Evolutionary conservation across 768 basidiomycete species (phyloP).

Genomic region (Auriscalpium vulgare): DNA sequence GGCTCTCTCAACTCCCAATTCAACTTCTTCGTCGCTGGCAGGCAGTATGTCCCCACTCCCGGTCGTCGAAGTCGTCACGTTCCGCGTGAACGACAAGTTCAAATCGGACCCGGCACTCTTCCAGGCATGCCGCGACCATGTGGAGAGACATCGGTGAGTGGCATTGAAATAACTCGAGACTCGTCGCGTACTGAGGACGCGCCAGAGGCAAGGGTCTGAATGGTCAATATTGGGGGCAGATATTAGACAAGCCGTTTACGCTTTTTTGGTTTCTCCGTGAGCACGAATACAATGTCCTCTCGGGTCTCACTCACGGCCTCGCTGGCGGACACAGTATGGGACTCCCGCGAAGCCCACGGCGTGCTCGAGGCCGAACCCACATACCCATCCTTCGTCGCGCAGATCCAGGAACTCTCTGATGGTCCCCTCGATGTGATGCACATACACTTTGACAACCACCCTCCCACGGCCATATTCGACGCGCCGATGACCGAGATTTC

Average conservation of each 20-base stretch:
- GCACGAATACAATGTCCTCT: neutral
- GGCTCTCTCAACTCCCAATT: too few relatives aligned
- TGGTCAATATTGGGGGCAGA: neutral
- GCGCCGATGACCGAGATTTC: neutral
- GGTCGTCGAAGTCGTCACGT: neutral
- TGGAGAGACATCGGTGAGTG: neutral
- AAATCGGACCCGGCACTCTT: neutral
- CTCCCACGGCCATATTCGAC: too few relatives aligned
- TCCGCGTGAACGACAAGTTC: neutral
- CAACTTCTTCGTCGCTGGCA: too few relatives aligned
- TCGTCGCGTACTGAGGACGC: too few relatives aligned
- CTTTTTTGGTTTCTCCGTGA: neutral
- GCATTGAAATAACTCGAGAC: neutral
- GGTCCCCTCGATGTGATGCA: neutral
- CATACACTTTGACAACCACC: neutral
- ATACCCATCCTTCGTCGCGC: neutral
- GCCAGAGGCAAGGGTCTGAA: neutral
- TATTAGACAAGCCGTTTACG: neutral
- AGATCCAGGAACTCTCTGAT: neutral
- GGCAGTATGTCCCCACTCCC: neutral
- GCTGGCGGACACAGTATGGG: neutral
- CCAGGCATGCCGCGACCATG: neutral
- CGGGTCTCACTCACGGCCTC: neutral
- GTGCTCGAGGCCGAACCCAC: neutral
- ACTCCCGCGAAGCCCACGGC: neutral